A percentile compares a stretch with the other conserved stretches of the same genome.
Evolutionary conservation across 192 early-diverging fungal genomes (phyloP).

Genomic region (Entophlyctis luteolus): DNA sequence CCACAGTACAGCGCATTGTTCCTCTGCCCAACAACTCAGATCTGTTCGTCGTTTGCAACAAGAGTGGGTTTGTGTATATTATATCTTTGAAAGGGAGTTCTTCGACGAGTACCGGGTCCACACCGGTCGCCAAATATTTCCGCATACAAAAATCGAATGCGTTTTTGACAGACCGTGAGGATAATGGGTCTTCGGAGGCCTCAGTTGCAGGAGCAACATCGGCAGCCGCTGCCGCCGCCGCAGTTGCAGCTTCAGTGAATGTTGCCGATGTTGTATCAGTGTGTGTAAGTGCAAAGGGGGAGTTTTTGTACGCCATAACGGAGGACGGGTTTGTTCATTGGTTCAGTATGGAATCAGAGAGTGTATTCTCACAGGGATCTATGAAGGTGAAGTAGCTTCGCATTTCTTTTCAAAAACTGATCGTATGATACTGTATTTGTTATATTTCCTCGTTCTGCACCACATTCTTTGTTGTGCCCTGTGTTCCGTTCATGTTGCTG

Average conservation of each 20-base stretch:
- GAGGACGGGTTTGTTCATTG: constrained; percentile 68
- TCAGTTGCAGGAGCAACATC: neutral
- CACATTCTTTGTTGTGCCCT: neutral
- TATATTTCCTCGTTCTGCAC: too few species aligned
- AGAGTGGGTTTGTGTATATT: constrained; percentile 69
- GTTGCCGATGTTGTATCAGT: constrained; percentile 54
- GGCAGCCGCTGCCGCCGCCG: neutral
- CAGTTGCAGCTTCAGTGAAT: constrained; percentile 16
- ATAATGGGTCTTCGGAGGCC: constrained; percentile 43
- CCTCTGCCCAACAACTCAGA: constrained; percentile 61
- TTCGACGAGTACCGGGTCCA: too few species aligned
- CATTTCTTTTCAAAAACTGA: too few species aligned
- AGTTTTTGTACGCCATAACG: constrained; percentile 73
- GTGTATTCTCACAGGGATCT: constrained; percentile 15
- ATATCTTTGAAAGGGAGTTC: constrained; percentile 61
- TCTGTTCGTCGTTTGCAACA: constrained; percentile 75
- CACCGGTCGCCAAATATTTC: constrained; percentile 20
- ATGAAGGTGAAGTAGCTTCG: constrained; percentile 6
- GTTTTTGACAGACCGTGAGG: too few species aligned
- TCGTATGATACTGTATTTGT: too few species aligned
- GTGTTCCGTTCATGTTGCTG: neutral
- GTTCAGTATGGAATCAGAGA: constrained; percentile 64
- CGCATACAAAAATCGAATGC: constrained; percentile 33
- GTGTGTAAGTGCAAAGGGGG: constrained; percentile 70
- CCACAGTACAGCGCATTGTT: constrained; percentile 55